Evolutionary conservation across 2,329 filamentous ascomycete genomes (phyloP).

Genomic region (Cercospora sojina): DNA sequence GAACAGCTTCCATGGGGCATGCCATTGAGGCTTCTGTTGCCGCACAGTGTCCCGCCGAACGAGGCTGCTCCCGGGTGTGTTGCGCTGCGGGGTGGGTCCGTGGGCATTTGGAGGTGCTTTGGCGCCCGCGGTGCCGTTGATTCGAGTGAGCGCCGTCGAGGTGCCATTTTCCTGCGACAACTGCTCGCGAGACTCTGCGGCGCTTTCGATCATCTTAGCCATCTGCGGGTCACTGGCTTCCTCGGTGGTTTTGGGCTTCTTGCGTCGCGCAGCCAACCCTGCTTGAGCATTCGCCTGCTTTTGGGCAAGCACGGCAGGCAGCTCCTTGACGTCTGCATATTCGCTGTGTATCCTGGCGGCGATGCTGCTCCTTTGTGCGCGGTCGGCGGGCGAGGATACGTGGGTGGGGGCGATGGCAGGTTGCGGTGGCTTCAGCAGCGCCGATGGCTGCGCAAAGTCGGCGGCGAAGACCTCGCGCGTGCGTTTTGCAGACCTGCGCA

Average conservation of each 20-base stretch:
- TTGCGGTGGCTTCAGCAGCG: constrained; percentile 44
- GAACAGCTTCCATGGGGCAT: constrained; percentile 97
- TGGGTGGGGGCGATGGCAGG: constrained; percentile 45
- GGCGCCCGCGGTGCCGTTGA: constrained; percentile 45
- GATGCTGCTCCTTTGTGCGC: constrained; percentile 50
- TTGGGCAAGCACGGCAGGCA: constrained; percentile 74
- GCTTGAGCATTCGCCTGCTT: constrained; percentile 67
- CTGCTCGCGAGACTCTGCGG: constrained; percentile 50
- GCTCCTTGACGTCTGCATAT: constrained; percentile 73
- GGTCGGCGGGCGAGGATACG: constrained; percentile 46
- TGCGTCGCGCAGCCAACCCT: constrained; percentile 60
- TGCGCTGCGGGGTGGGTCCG: constrained; percentile 52
- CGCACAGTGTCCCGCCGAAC: constrained; percentile 63
- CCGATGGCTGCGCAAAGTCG: constrained; percentile 49
- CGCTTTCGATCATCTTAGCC: constrained; percentile 66
- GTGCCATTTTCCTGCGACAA: constrained; percentile 46
- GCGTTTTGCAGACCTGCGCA: constrained; percentile 53
- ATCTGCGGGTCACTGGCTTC: constrained; percentile 56
- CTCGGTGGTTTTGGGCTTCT: constrained; percentile 58
- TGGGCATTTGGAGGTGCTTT: constrained; percentile 56
- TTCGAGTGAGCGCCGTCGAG: constrained; percentile 59
- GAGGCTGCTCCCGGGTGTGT: constrained; percentile 56
- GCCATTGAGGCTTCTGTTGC: constrained; percentile 85
- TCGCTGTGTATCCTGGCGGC: constrained; percentile 65
- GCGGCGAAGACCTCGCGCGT: constrained; percentile 56